Evolutionary conservation across 2,329 filamentous ascomycete species (phyloP), one percentile per base, ranked within the genome.

Genomic region (Talaromyces verruculosus): DNA sequence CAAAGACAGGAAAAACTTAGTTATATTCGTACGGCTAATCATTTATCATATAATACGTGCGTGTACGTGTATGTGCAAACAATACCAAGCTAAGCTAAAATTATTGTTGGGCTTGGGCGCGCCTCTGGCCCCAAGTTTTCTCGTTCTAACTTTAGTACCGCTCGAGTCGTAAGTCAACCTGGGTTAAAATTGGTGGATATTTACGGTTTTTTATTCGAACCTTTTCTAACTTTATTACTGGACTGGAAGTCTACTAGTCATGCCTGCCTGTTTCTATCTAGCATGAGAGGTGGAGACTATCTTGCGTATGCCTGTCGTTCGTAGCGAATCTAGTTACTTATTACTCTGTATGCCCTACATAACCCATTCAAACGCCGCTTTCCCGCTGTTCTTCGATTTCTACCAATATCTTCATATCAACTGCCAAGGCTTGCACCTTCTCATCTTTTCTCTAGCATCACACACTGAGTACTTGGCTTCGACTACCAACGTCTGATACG

Each of bases 241-340:
- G 41, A 37, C 61, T 63, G 39, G n/a, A 64, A 47, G 51, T 58
- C 51, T 64, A 47, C 62, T 64, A 58, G 62, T 64, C 62, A 64
- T 45, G 43, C 35, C 61, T 57, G 25, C 49, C 49, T 57, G 15
- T 43, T 57, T 57, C 57, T 30, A 39, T 59, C 57, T 43, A 59
- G 57, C 37, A 28, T 25, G 11, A 2, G 17, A 25, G 37, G 57
- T 59, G 35, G 57, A 59, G 51, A 37, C 51, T 22, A 35, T 11
- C 49, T 19, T 53, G 49, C 49, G 49, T 53, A 30, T 35, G 10
- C 35, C 35, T 59, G 57, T 37, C 37, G 55, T 22, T 33, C n/a
- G n/a, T 33, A 58, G 35, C 33, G 37, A 35, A 59, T 59, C 19
- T 39, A 39, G 33, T 41, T 35, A 59, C 35, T 59, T 59, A 41